A percentile compares a stretch with the other conserved stretches of the same genome.
Conservation (phyloP, 129 eudicot species). For the Chrysanthemum lavandulifolium region DNA sequence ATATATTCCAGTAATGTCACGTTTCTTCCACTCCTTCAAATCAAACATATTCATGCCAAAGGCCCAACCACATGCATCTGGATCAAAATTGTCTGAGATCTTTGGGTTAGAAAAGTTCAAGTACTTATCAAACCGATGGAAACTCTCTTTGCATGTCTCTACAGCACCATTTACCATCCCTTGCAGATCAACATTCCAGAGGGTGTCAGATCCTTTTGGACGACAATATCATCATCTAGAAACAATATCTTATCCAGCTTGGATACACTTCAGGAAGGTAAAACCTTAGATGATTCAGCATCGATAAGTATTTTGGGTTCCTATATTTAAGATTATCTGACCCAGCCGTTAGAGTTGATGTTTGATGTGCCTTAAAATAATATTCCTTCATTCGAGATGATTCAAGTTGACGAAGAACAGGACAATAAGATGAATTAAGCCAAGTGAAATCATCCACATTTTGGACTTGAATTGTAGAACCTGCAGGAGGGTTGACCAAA, state of each 20-base stretch:
- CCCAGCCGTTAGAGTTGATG: conserved; percentile 57
- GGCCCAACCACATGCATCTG: conserved; percentile 99
- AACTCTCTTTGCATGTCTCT: conserved; percentile 99
- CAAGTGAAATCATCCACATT: conserved; percentile 88
- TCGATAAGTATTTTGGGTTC: conserved; percentile 92
- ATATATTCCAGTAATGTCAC: conserved; percentile 94
- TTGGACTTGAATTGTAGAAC: conserved; percentile 69
- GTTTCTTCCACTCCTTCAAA: conserved; percentile 83
- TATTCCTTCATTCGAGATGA: conserved; percentile 88
- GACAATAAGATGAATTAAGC: conserved; percentile 91
- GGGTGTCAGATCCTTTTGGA: conserved; percentile 92
- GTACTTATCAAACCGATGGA: conserved; percentile 93
- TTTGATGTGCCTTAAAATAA: conserved; percentile 89
- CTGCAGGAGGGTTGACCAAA: conserved; percentile 68
- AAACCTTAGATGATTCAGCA: conserved; percentile 93
- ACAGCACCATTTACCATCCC: conserved; percentile 99
- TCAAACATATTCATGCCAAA: conserved; percentile 98
- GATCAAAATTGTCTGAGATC: conserved; percentile 75
- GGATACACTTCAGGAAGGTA: conserved; percentile 99
- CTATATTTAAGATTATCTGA: conserved; percentile 91
- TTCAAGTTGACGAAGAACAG: conserved; percentile 94
- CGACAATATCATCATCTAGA: conserved; percentile 96
- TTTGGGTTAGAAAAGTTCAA: conserved; percentile 90
- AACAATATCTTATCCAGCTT: conserved; percentile 80
- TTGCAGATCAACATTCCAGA: conserved; percentile 81